These are phyloP conservation scores for Lolium perenne DNA, from an alignment of 176 grass and related monocot species.

Conservation along the genomic window DNA sequence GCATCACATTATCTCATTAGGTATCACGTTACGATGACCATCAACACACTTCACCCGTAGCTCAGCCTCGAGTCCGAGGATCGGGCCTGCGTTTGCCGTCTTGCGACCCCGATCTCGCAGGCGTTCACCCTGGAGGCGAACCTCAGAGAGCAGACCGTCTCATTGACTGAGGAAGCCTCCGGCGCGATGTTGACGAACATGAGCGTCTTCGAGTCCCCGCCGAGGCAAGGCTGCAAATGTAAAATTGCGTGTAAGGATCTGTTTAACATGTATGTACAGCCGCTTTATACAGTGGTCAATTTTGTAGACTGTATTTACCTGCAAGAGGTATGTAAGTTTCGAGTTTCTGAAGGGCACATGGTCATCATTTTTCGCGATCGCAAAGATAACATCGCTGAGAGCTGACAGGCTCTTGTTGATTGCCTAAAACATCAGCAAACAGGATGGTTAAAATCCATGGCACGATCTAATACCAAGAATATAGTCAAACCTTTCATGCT, in stretches of 20 bases:
- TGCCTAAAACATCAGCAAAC: constrained; percentile 50
- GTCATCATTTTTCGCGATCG: constrained; percentile 91
- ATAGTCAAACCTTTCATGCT: no score
- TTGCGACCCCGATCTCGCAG: constrained; percentile 82
- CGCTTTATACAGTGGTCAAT: not conserved
- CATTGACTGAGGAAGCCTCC: constrained; percentile 63
- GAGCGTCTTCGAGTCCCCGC: constrained; percentile 88
- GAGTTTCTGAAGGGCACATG: constrained; percentile 96
- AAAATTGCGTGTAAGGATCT: constrained; percentile 14
- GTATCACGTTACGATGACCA: not conserved
- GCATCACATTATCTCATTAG: constrained; percentile 1
- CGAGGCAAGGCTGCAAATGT: constrained; percentile 82
- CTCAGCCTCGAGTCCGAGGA: constrained; percentile 49
- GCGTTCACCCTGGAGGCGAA: constrained; percentile 93
- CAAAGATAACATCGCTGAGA: constrained; percentile 87
- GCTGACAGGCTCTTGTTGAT: constrained; percentile 97
- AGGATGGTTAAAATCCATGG: no score
- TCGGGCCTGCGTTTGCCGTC: constrained; percentile 66
- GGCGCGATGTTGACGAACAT: constrained; percentile 98
- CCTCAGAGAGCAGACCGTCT: constrained; percentile 78
- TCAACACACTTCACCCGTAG: constrained; percentile 39
- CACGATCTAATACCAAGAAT: no score
- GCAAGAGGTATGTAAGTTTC: constrained; percentile 90
- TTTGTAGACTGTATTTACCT: constrained; percentile 51
- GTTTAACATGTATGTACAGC: not conserved